phyloP scores from a whole-genome alignment of 306 rosid species.

The Prunus persica region Prunus_persica_NCBIv2 NC_034010.1:29404001-29404500 shows the following conservation, averaged over 20 bases:
- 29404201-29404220: slow-evolving; percentile 40
- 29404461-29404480: too few relatives aligned
- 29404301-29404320: background rate
- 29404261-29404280: background rate
- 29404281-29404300: slow-evolving; percentile 23
- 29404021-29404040: too few relatives aligned
- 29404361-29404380: background rate
- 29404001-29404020: too few relatives aligned
- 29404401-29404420: too few relatives aligned
- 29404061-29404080: background rate
- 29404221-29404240: slow-evolving; percentile 20
- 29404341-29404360: background rate
- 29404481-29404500: too few relatives aligned
- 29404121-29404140: slow-evolving; percentile 18
- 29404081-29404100: background rate
- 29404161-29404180: slow-evolving; percentile 40
- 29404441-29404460: too few relatives aligned
- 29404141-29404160: slow-evolving; percentile 46
- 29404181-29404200: slow-evolving; percentile 34
- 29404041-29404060: too few relatives aligned
- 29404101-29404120: background rate
- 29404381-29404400: too few relatives aligned
- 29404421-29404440: too few relatives aligned
- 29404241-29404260: slow-evolving; percentile 45
- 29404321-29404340: background rate